phyloP scores from a whole-genome alignment of 164 flowering plant species.

The grape (Vitis vinifera) region DNA sequence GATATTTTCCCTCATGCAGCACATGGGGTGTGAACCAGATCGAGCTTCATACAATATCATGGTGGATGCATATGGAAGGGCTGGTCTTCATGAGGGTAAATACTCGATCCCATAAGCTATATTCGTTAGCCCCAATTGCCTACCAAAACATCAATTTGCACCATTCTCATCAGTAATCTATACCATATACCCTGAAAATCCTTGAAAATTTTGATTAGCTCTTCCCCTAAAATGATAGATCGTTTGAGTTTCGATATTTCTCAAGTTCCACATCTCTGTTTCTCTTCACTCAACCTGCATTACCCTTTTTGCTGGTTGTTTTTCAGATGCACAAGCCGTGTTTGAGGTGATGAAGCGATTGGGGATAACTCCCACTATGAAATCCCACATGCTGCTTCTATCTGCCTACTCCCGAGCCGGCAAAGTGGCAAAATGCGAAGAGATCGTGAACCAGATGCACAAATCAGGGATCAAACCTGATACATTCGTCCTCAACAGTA shows the following conservation, averaged over 20 bases:
- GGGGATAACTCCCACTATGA: slow-evolving; percentile 82
- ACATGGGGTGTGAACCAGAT: slow-evolving; percentile 96
- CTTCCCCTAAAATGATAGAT: background rate
- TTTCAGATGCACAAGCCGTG: slow-evolving; percentile 60
- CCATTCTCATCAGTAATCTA: background rate
- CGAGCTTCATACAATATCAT: slow-evolving; percentile 89
- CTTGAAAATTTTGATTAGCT: background rate
- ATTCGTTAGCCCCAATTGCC: too few species aligned
- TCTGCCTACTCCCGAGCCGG: slow-evolving; percentile 69
- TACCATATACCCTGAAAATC: too few species aligned
- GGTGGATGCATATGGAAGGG: slow-evolving; percentile 97
- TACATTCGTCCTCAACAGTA: slow-evolving; percentile 72
- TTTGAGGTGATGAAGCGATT: slow-evolving; percentile 72
- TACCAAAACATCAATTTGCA: too few species aligned
- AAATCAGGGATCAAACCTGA: slow-evolving; percentile 69
- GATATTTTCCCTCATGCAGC: slow-evolving; percentile 90
- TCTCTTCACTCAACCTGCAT: too few species aligned
- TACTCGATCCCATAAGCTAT: background rate
- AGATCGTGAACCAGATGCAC: slow-evolving; percentile 68
- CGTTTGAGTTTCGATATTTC: background rate
- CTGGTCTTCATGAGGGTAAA: slow-evolving; percentile 78
- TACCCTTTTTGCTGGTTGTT: background rate
- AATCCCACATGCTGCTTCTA: slow-evolving; percentile 86
- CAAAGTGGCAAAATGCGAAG: slow-evolving; percentile 68
- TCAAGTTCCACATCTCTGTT: background rate